Percentiles rank a stretch among this genome's conserved stretches.
phyloP scores from a whole-genome alignment of 164 flowering plant genomes.

The Vitis riparia region DNA sequence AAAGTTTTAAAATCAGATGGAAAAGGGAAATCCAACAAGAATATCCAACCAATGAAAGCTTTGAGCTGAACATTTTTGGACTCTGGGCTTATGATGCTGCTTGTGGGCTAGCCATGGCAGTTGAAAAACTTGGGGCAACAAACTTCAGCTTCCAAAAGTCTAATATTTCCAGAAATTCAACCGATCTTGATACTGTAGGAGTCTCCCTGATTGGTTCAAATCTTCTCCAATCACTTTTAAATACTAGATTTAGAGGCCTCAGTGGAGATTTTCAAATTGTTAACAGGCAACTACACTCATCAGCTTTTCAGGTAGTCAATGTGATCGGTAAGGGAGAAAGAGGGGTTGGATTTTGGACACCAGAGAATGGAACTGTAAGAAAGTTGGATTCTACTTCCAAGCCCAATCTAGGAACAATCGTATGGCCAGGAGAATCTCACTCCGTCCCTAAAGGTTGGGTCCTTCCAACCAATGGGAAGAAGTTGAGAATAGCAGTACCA shows the following conservation, averaged over 20 bases:
- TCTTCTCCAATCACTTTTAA: conserved; percentile 19
- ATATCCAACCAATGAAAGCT: no score
- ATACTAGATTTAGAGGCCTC: conserved; percentile 26
- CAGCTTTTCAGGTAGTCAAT: conserved; percentile 36
- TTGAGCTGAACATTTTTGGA: no score
- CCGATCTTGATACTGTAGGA: conserved; percentile 21
- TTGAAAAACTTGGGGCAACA: no score
- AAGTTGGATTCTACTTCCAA: not conserved
- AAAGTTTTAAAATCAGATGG: no score
- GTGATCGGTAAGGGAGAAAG: conserved; percentile 24
- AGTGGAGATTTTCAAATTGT: conserved; percentile 27
- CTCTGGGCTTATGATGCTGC: no score
- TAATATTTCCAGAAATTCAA: not conserved
- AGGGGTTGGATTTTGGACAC: conserved; percentile 43
- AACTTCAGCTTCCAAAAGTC: no score
- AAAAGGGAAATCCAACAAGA: no score
- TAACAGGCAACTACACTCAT: conserved; percentile 25
- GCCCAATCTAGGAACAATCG: not conserved
- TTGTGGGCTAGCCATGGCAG: no score
- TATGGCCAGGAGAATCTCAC: conserved; percentile 42
- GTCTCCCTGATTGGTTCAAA: conserved; percentile 21
- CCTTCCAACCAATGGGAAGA: conserved; percentile 28
- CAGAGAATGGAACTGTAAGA: conserved; percentile 7
- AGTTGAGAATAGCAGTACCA: conserved; percentile 40
- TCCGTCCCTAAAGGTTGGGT: conserved; percentile 30